phyloP scores from a whole-genome alignment of 139 green algal genomes.

The Chlorella sp. region DNA sequence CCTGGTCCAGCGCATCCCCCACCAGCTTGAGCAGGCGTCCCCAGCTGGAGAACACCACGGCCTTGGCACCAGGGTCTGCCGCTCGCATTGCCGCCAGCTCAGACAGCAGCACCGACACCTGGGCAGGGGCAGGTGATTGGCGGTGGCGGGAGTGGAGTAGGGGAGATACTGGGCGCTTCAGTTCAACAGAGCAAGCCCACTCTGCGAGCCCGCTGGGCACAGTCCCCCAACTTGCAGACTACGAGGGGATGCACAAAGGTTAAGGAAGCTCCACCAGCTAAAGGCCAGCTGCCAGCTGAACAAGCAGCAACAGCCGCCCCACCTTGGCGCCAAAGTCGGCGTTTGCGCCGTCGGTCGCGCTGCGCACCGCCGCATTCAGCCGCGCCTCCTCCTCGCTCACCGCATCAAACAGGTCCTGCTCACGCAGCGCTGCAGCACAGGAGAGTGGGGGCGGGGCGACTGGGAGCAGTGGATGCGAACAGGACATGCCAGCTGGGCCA shows the following conservation, averaged over 20 bases:
- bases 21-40: constrained; percentile 68
- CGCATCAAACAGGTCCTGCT: constrained; percentile 56
- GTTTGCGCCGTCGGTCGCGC: background rate
- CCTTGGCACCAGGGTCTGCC: constrained; percentile 49
- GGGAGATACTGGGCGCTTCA: too few species aligned
- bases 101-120: constrained; percentile 60
- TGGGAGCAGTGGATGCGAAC: too few species aligned
- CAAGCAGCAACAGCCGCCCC: background rate
- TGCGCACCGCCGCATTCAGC: background rate
- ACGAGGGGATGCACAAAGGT: too few species aligned
- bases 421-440: constrained; percentile 2
- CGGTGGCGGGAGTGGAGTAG: too few species aligned
- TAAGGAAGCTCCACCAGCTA: too few species aligned
- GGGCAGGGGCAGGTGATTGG: background rate
- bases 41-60: constrained; percentile 62
- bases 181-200: too few species aligned
- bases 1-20: constrained; percentile 48
- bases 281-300: too few species aligned
- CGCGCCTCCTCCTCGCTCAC: constrained; percentile 55
- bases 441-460: background rate
- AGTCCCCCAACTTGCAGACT: too few species aligned
- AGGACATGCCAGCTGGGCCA: background rate
- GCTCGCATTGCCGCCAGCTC: constrained; percentile 54
- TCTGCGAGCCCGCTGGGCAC: too few species aligned
- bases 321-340: constrained; percentile 70